Conservation (phyloP, 495 filamentous ascomycete genomes). For the Tetracladium marchalianum region DNA sequence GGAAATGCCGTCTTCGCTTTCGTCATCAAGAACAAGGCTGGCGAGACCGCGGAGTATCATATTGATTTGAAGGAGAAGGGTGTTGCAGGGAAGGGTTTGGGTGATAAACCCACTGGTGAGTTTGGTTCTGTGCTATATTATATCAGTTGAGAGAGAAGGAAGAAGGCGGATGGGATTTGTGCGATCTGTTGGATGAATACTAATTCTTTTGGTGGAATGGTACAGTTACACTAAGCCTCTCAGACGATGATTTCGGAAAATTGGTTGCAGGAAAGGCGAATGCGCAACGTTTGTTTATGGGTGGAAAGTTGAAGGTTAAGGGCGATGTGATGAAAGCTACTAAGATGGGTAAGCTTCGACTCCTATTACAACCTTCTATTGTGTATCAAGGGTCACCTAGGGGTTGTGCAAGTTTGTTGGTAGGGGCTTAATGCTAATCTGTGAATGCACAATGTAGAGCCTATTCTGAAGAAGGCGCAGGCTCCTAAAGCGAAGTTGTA, state of each 20-base stretch:
- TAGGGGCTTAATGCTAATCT: too few relatives aligned
- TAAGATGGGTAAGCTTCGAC: constrained; percentile 61
- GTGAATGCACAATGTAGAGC: constrained; percentile 29
- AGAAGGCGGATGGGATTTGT: too few relatives aligned
- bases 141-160: background rate
- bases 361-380: too few relatives aligned
- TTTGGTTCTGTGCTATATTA: constrained; percentile 2
- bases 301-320: constrained; percentile 93
- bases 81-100: constrained; percentile 64
- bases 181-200: too few relatives aligned
- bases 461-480: constrained; percentile 83
- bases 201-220: background rate
- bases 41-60: constrained; percentile 76
- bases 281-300: constrained; percentile 93
- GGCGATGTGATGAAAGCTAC: constrained; percentile 99
- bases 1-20: constrained; percentile 86
- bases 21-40: constrained; percentile 76
- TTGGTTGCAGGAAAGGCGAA: constrained; percentile 84
- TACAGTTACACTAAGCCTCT: constrained; percentile 72
- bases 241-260: constrained; percentile 75
- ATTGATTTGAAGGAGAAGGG: constrained; percentile 93
- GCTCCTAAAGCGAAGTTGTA: constrained; percentile 75
- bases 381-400: too few relatives aligned
- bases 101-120: constrained; percentile 75
- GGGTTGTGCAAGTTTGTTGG: too few relatives aligned